Conservation (phyloP, 345 rosid species). For the Cardamine resedifolia region DNA sequence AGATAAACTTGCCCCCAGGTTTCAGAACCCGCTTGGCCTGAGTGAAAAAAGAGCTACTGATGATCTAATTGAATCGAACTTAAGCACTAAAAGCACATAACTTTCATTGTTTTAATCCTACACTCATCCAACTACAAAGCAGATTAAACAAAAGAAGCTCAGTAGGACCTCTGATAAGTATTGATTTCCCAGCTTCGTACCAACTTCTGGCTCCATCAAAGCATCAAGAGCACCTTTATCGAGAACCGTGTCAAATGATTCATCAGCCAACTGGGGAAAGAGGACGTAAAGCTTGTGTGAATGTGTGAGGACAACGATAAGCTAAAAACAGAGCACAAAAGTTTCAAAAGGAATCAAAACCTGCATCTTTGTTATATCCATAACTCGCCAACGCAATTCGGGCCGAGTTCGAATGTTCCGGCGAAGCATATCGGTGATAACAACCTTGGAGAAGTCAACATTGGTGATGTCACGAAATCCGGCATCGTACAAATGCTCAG, state of each 20-base stretch:
- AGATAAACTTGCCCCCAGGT: slow-evolving; percentile 73
- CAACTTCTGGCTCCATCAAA: slow-evolving; percentile 90
- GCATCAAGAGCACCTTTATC: slow-evolving; percentile 99
- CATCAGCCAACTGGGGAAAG: slow-evolving; percentile 56
- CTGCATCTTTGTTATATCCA: slow-evolving; percentile 91
- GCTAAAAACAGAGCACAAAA: slow-evolving; percentile 27
- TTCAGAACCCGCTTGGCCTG: slow-evolving; percentile 82
- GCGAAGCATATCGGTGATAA: slow-evolving; percentile 82
- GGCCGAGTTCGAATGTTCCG: slow-evolving; percentile 79
- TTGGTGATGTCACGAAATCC: slow-evolving; percentile 73
- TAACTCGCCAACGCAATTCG: slow-evolving; percentile 82
- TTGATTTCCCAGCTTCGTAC: slow-evolving; percentile 64
- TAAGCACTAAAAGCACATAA: background rate
- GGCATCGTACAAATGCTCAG: slow-evolving; percentile 82
- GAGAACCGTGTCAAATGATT: slow-evolving; percentile 59
- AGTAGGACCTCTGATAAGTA: slow-evolving; percentile 74
- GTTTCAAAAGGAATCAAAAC: slow-evolving; percentile 25
- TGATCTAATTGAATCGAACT: background rate
- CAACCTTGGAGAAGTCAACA: slow-evolving; percentile 87
- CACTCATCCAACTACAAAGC: background rate
- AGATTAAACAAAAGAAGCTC: slow-evolving; percentile 3
- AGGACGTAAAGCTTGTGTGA: background rate
- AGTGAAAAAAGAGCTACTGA: slow-evolving; percentile 25
- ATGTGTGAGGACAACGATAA: background rate
- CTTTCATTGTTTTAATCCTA: slow-evolving; percentile 14